Base-by-base conservation (phyloP, 2,329 filamentous ascomycete genomes). In the Lasiodiplodia citricola region DNA sequence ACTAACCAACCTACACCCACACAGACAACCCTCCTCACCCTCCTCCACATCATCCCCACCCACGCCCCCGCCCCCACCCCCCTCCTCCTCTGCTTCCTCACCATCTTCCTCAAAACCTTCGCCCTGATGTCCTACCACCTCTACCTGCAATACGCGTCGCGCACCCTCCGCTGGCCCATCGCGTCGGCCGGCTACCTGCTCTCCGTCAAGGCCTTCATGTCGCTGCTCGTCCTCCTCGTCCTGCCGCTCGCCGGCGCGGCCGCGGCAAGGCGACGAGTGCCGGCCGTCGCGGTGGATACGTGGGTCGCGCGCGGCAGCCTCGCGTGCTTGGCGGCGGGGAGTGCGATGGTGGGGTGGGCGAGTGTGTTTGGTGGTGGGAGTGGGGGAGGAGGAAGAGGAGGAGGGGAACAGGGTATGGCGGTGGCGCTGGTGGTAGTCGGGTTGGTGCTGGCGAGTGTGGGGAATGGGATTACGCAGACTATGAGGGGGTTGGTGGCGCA, bases 81-180 rank as follows among this genome's bases (percentile, higher is more conserved):
- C 31, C 66, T 68, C 18, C n/a, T 25, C 41, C 55, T 68, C 16
- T 28, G 21, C 35, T 37, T 68, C 55, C 14, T 50, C 21, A 54
- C 56, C 35, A 57, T 68, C 66, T 47, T 55, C 66, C 55, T 68
- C 28, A 68, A 68, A 25, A 68, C 66, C 35, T 68, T 68, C 41
- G 66, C 66, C 44, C 66, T 68, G 21, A 60, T 60, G 56, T 41
- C 41, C 31, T 31, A 54, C 56, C 50, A 56, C n/a, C 47, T 62
- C 14, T 25, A n/a, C 35, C 66, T 68, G 7, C 66, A 68, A 11
- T 68, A 41, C 56, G 66, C 66, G 7, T 68, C 66, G 16, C 51
- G 50, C n/a, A n/a, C 44, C 3, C 55, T 68, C 2, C 28, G 13
- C 31, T 55, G 56, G 31, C 47, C 41, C 14, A 38, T 68, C 50